Conservation (phyloP, 129 eudicot species). For the Escallonia herrerae region DNA sequence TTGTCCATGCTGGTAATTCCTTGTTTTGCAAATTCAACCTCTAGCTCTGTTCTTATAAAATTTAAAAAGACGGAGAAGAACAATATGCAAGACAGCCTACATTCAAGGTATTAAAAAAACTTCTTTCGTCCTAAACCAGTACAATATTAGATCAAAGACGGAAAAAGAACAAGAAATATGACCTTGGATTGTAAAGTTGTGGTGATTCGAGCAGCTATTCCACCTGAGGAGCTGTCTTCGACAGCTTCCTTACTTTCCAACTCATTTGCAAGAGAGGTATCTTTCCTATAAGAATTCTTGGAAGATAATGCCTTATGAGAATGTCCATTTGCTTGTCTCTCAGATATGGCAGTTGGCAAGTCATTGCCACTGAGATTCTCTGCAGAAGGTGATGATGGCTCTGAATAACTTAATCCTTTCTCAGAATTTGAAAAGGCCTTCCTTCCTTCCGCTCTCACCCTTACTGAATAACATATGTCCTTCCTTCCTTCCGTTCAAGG, state of each 20-base stretch:
- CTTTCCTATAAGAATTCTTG: slow-evolving; percentile 15
- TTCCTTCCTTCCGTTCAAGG: no score
- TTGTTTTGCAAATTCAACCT: no score
- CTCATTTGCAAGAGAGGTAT: slow-evolving; percentile 11
- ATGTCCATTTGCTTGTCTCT: slow-evolving; percentile 22
- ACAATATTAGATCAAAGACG: no score
- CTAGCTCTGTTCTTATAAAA: no score
- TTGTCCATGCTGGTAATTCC: no score
- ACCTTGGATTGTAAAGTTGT: slow-evolving; percentile 36
- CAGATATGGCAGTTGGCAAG: slow-evolving; percentile 23
- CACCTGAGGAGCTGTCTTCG: slow-evolving; percentile 22
- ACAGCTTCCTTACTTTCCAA: slow-evolving; percentile 12
- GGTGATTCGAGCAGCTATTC: slow-evolving; percentile 18
- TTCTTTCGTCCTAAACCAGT: no score
- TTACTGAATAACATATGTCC: slow-evolving; percentile 17
- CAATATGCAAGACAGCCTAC: no score
- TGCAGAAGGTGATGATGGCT: slow-evolving; percentile 38
- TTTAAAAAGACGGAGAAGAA: no score
- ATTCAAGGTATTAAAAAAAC: no score
- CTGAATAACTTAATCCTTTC: slow-evolving; percentile 36
- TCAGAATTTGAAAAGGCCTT: slow-evolving; percentile 22
- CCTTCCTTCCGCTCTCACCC: slow-evolving; percentile 15
- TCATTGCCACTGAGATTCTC: slow-evolving; percentile 34
- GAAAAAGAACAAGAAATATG: not conserved
- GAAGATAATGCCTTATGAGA: slow-evolving; percentile 18